Base-by-base conservation (phyloP, 2,329 filamentous ascomycete species). In the Aspergillus pseudonomiae region DNA sequence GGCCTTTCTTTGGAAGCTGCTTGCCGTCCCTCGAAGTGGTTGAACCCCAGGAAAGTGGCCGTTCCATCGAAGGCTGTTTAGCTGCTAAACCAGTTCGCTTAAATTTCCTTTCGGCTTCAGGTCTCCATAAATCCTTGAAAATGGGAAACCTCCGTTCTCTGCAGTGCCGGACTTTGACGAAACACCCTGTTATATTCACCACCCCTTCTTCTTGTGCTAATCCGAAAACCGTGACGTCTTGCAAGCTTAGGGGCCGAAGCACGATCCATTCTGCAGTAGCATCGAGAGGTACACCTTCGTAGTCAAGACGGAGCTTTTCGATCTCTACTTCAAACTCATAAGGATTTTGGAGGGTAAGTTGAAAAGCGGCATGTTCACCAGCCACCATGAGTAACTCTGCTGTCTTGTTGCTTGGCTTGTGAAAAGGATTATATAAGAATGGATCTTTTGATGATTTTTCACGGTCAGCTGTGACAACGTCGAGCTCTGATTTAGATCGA, bases 401-500 rank as follows among this genome's bases (percentile, higher is more conserved):
- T 1, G 84, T 82, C 28, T 77, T 80, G 21, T 81, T 81, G 28
- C 85, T 84, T 58, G 89, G 74, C 77, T 93, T 93, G 24, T 93
- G 80, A 72, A 97, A 98, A 0, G 95, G 93, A 72, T 97, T 97
- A 75, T 98, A 96, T 62, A 99, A 91, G 70, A 99, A 97, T 0
- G 95, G 95, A 65, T 95, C 93, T 67, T 84, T 80, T 60, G 79
- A 71, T 62, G 78, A 72, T 59, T 79, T 79, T 46, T 81, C 75
- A 48, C 75, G 74, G 10, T 71, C 72, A 9, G 75, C 74, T 12
- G 77, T 77, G 14, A 78, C 79, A 11, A 80, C 75, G 53, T 82
- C 79, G 45, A 87, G 73, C 64, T 87, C 85, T 43, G 78, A 80
- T 62, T 79, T 83, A 21, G 79, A 81, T 71, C 93, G 91, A 6